Percentiles rank a stretch among this genome's conserved stretches.
These are phyloP conservation scores for Podila verticillata DNA, from an alignment of 192 early-diverging fungal genomes.

Conservation along the genomic window DNA sequence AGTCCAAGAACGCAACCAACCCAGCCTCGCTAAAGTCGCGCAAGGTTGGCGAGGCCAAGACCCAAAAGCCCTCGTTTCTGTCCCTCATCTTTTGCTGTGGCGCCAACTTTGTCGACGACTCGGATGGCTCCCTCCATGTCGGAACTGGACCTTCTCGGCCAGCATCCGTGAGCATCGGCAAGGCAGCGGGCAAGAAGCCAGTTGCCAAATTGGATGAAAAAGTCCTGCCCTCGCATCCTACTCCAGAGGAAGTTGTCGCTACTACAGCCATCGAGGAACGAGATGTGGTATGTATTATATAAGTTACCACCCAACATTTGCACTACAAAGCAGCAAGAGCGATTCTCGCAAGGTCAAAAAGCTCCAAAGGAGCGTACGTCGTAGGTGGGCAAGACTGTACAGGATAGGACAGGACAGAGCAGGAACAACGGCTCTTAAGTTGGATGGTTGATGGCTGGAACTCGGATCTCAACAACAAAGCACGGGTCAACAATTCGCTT, in stretches of 20 bases:
- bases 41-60: conserved; percentile 41
- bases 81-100: conserved; percentile 52
- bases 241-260: neutral
- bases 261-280: neutral
- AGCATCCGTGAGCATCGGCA: conserved; percentile 40
- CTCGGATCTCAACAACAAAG: no score
- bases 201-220: conserved; percentile 1
- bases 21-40: conserved; percentile 27
- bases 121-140: conserved; percentile 31
- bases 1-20: conserved; percentile 11
- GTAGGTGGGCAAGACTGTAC: no score
- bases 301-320: neutral
- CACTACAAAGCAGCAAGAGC: neutral
- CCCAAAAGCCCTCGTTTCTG: conserved; percentile 47
- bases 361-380: no score
- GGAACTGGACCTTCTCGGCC: conserved; percentile 15
- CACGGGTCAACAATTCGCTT: no score
- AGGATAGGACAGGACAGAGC: no score
- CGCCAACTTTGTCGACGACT: conserved; percentile 49
- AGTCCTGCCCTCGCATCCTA: neutral
- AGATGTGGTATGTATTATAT: neutral
- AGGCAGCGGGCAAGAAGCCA: conserved; percentile 33
- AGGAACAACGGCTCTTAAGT: no score
- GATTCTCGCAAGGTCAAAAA: no score
- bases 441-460: no score